Percentiles rank a stretch among this genome's conserved stretches.
phyloP scores from a whole-genome alignment of 768 basidiomycete genomes.

The Leccinum sublutescens region DNA sequence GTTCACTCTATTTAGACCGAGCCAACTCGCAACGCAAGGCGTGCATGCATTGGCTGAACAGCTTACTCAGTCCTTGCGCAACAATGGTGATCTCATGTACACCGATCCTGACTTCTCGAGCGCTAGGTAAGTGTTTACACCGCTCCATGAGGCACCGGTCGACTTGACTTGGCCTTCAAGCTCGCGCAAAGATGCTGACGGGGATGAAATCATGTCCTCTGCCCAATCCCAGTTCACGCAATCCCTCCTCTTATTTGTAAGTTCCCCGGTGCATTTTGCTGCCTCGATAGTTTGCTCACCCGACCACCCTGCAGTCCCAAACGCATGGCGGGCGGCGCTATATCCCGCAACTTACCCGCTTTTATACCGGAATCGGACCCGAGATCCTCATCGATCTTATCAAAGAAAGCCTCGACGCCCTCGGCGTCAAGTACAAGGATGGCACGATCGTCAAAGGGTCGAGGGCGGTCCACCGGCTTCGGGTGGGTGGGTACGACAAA shows the following conservation, averaged over 20 bases:
- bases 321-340: constrained; percentile 74
- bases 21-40: constrained; percentile 60
- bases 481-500: constrained; percentile 69
- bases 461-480: constrained; percentile 36
- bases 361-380: constrained; percentile 65
- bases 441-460: constrained; percentile 22
- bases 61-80: constrained; percentile 65
- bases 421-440: constrained; percentile 51
- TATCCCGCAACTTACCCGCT: constrained; percentile 74
- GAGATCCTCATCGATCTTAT: constrained; percentile 51
- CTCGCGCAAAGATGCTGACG: constrained; percentile 46
- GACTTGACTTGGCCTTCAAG: constrained; percentile 9
- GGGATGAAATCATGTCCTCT: constrained; percentile 59
- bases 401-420: constrained; percentile 47
- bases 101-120: constrained; percentile 54
- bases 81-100: constrained; percentile 72
- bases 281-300: not conserved
- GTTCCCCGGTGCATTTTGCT: constrained; percentile 20
- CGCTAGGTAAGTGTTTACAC: constrained; percentile 29
- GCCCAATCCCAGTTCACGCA: constrained; percentile 76
- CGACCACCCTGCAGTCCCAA: constrained; percentile 57
- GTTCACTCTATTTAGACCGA: constrained; percentile 45
- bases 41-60: constrained; percentile 59
- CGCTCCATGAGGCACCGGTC: not conserved
- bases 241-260: constrained; percentile 75